These are phyloP conservation scores for Bisporella sp. DNA, from an alignment of 2,329 filamentous ascomycete genomes.

Conservation along the genomic window DNA sequence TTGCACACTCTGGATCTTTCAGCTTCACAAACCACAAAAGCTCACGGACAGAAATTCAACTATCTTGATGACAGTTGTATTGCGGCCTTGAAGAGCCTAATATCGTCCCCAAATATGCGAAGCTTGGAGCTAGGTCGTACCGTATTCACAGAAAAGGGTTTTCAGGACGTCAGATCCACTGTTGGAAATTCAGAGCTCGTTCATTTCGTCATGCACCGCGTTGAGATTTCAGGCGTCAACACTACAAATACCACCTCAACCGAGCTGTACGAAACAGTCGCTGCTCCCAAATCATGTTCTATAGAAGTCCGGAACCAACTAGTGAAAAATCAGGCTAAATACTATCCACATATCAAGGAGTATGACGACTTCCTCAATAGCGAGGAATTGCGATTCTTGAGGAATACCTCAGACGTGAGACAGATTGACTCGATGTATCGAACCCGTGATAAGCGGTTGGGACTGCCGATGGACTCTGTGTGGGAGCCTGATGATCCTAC, in stretches of 20 bases:
- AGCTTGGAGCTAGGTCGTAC: conserved; percentile 9
- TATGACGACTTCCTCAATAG: conserved; percentile 10
- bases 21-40: too few species aligned
- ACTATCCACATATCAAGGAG: conserved; percentile 6
- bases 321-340: conserved; percentile 8
- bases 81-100: too few species aligned
- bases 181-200: conserved; percentile 7
- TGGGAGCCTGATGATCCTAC: conserved; percentile 36
- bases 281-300: conserved; percentile 7
- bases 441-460: conserved; percentile 29
- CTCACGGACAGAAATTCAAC: too few species aligned
- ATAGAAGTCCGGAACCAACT: conserved; percentile 5
- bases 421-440: conserved; percentile 39
- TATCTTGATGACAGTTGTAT: too few species aligned
- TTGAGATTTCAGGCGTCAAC: background rate
- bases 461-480: conserved; percentile 25
- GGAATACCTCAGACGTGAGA: conserved; percentile 33
- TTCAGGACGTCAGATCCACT: conserved; percentile 5
- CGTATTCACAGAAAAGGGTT: conserved; percentile 1
- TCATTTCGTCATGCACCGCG: conserved; percentile 2
- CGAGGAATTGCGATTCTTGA: conserved; percentile 34
- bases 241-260: background rate
- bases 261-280: conserved; percentile 1
- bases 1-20: background rate
- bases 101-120: too few species aligned